Evolutionary conservation across 2,329 filamentous ascomycete species (phyloP).

Genomic region (Cytospora piceicola): DNA sequence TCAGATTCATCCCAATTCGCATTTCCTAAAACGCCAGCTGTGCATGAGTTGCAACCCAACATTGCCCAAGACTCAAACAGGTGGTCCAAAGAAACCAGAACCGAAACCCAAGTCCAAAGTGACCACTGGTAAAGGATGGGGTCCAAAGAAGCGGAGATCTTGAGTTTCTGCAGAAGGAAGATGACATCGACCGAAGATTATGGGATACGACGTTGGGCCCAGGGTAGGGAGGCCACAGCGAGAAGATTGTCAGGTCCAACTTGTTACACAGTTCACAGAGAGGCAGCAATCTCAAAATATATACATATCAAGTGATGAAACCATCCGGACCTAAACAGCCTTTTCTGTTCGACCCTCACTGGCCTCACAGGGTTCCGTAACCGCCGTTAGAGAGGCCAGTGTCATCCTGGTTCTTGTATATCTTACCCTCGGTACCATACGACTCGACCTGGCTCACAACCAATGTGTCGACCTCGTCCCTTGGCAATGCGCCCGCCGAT

Average conservation of each 20-base stretch:
- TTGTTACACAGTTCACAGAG: no score
- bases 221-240: no score
- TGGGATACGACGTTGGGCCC: no score
- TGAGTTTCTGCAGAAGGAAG: no score
- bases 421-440: constrained; percentile 33
- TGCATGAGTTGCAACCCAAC: not conserved
- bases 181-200: no score
- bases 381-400: constrained; percentile 36
- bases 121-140: no score
- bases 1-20: not conserved
- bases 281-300: not conserved
- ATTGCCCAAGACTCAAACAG: no score
- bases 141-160: no score
- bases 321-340: not conserved
- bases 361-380: constrained; percentile 33
- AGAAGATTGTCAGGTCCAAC: no score
- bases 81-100: not conserved
- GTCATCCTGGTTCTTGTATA: constrained; percentile 34
- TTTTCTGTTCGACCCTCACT: not conserved
- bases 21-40: not conserved
- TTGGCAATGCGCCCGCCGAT: constrained; percentile 43
- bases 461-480: constrained; percentile 37
- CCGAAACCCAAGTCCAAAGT: no score
- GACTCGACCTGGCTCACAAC: constrained; percentile 34
- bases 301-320: not conserved